Evolutionary conservation across 2,329 filamentous ascomycete genomes (phyloP).

Genomic region (Penicillium sp.): DNA sequence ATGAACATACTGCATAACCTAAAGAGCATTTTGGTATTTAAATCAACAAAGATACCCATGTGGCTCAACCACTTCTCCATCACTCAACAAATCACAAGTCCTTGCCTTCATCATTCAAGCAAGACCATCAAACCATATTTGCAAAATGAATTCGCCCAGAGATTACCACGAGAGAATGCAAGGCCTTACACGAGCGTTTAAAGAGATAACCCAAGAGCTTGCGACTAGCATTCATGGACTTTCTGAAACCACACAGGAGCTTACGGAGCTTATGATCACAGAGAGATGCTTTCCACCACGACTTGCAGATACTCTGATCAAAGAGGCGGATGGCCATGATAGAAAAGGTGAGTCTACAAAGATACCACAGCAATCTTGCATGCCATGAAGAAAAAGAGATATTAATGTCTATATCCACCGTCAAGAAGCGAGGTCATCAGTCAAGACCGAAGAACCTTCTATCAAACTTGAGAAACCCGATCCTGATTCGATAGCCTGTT

Average conservation of each 20-base stretch:
- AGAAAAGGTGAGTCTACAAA: background rate
- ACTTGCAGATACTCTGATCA: background rate
- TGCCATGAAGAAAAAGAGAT: background rate
- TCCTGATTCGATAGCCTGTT: background rate
- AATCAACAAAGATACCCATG: background rate
- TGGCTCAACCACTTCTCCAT: background rate
- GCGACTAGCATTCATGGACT: background rate
- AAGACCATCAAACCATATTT: background rate
- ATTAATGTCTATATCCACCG: background rate
- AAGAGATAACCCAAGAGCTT: background rate
- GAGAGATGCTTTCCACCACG: background rate
- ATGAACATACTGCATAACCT: background rate
- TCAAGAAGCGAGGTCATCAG: background rate
- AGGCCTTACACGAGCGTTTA: background rate
- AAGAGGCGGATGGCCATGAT: background rate
- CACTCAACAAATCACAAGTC: background rate
- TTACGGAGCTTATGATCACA: background rate
- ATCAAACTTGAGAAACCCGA: background rate
- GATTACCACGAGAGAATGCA: background rate
- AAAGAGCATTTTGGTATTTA: background rate
- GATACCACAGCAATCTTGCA: background rate
- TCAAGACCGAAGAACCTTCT: background rate
- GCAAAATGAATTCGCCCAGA: background rate
- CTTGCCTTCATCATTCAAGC: background rate
- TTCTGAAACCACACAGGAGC: background rate